Evolutionary conservation across 2,329 filamentous ascomycete species (phyloP).

Genomic region (Botryotinia globosa): DNA sequence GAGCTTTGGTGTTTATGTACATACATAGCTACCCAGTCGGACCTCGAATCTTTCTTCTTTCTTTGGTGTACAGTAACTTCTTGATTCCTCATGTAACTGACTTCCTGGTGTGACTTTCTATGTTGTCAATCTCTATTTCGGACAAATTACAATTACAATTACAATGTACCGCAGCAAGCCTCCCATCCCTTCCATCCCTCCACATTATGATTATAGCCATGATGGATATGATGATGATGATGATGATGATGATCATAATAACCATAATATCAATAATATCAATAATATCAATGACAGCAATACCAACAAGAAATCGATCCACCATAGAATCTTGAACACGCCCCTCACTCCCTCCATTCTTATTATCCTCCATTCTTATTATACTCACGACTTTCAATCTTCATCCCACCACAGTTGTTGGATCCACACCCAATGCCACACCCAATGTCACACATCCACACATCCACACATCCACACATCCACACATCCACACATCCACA

Average conservation of each 20-base stretch:
- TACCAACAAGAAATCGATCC: background rate
- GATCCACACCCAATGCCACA: background rate
- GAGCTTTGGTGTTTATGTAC: background rate
- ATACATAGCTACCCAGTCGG: too few relatives aligned
- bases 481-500: background rate
- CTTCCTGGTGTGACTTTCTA: background rate
- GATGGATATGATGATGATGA: background rate
- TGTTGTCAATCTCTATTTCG: background rate
- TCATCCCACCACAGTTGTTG: background rate
- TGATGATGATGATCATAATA: background rate
- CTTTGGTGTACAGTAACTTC: background rate
- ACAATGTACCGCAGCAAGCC: background rate
- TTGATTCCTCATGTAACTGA: too few relatives aligned
- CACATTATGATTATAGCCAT: background rate
- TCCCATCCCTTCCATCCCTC: background rate
- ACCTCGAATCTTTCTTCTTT: background rate
- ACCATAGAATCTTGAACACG: background rate
- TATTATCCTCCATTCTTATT: too few relatives aligned
- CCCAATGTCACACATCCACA: background rate
- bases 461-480: too few relatives aligned
- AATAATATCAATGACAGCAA: background rate
- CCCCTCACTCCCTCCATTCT: background rate
- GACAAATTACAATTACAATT: background rate
- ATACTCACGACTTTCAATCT: background rate
- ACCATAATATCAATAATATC: too few relatives aligned